Base-by-base conservation (phyloP, 83 land plant species). In the Picea engelmannii region DNA sequence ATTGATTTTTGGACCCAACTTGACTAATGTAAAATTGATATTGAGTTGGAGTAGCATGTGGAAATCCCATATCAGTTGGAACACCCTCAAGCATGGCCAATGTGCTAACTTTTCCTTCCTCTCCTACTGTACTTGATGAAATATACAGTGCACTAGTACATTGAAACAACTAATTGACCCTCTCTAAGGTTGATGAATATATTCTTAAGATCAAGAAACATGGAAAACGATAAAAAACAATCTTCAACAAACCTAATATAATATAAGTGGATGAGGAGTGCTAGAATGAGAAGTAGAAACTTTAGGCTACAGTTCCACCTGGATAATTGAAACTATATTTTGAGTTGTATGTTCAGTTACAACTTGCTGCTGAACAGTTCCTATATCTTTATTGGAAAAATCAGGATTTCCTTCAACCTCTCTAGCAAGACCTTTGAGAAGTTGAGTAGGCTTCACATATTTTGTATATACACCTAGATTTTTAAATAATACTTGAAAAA, bases 391-490 rank as follows among this genome's bases (percentile, higher is more conserved):
- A 62, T 93, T 97, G 7, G 98, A 97, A 75, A 97, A 97, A 83
- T 97, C 99, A 78, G 96, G 96, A 86, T 97, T 95, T 10, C 96
- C 98, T 84, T 97, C 99, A 55, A 91, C 40, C 40, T 38, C 40
- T 38, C 40, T 38, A 38, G 40, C 40, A 38, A 3, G 40, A 38
- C 40, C 40, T 38, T 38, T 38, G 40, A 38, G 40, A 38, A 38
- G 40, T 38, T 38, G 40, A 38, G 40, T 38, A 38, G 40, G 40
- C 40, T 38, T 38, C 40, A 38, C 40, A 38, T 38, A 3, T 38
- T 38, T 38, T 38, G 40, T 38, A 38, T 38, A 3, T 38, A 38
- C 40, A 38, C 40, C 40, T 38, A 38, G 40, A 38, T 38, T 38
- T 38, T 38, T 38, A 38, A 38, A 38, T 38, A 38, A 38, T 38